A percentile compares a stretch with the other conserved stretches of the same genome.
Conservation (phyloP, 169 alveolate species). For the Theileria parva region DNA sequence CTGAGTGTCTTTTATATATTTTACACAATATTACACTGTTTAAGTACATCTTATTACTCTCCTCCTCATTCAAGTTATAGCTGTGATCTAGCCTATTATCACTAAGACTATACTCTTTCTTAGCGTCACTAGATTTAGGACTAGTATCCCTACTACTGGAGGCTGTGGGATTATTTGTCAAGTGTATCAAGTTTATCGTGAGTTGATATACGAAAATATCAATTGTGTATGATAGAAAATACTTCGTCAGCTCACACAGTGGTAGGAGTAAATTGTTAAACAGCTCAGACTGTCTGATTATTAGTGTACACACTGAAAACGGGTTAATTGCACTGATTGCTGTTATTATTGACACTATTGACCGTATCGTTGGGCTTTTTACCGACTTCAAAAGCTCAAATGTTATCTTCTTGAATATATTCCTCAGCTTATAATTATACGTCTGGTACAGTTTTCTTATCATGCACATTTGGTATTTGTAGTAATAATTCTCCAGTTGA, state of each 20-base stretch:
- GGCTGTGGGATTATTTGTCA: slow-evolving; percentile 3
- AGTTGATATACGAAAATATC: slow-evolving; percentile 52
- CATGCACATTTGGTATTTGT: not conserved
- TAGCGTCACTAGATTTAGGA: not conserved
- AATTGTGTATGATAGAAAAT: slow-evolving; percentile 36
- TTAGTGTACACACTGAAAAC: slow-evolving; percentile 34
- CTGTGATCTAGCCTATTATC: not conserved
- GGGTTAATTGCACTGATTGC: slow-evolving; percentile 63
- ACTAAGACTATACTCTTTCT: not conserved
- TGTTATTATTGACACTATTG: slow-evolving; percentile 42
- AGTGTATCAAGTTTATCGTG: slow-evolving; percentile 18
- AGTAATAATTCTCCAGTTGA: not conserved
- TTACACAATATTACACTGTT: slow-evolving; percentile 47
- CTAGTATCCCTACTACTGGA: slow-evolving; percentile 28
- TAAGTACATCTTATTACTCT: slow-evolving; percentile 23
- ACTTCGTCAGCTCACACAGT: slow-evolving; percentile 55
- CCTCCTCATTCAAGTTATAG: not conserved
- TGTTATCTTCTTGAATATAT: slow-evolving; percentile 58
- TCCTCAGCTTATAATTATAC: slow-evolving; percentile 8
- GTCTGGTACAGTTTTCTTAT: slow-evolving; percentile 2
- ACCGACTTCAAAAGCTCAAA: slow-evolving; percentile 16
- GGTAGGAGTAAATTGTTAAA: slow-evolving; percentile 59
- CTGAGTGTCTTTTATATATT: slow-evolving; percentile 43
- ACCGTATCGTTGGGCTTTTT: slow-evolving; percentile 53
- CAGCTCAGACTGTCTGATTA: slow-evolving; percentile 59